phyloP scores from a whole-genome alignment of 208 protist species.

The Trypanosoma platydactyli region DNA sequence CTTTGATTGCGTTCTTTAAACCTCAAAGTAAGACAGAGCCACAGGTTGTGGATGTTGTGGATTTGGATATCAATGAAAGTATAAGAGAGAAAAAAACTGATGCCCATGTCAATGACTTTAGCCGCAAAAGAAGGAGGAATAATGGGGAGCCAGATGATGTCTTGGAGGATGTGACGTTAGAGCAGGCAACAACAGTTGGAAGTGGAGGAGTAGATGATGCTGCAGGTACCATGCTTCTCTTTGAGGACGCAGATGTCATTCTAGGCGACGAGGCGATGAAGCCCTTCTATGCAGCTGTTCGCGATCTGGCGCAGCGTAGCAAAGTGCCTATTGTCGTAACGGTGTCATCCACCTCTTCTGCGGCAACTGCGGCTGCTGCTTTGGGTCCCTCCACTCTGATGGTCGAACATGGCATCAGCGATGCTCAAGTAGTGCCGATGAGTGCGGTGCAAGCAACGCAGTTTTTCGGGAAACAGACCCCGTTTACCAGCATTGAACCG shows the following conservation, averaged over 20 bases:
- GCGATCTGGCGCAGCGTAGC: constrained; percentile 70
- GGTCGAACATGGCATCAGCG: not conserved
- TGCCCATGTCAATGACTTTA: not conserved
- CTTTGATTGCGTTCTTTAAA: constrained; percentile 69
- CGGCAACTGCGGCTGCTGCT: constrained; percentile 7
- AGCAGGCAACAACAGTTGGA: constrained; percentile 6
- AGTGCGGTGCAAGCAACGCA: constrained; percentile 39
- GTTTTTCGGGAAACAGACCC: constrained; percentile 73
- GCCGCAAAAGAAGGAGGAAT: constrained; percentile 5
- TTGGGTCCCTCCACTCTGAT: not conserved
- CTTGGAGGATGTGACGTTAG: not conserved
- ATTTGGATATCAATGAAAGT: not conserved
- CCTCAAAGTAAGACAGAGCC: constrained; percentile 7
- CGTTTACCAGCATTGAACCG: constrained; percentile 55
- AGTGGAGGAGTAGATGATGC: constrained; percentile 5
- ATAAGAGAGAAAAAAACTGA: not conserved
- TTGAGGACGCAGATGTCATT: constrained; percentile 83
- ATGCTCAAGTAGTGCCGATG: constrained; percentile 20
- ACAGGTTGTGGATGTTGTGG: constrained; percentile 9
- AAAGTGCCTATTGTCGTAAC: constrained; percentile 83
- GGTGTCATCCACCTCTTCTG: constrained; percentile 34
- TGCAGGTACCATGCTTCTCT: constrained; percentile 59
- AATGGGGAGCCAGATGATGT: not conserved
- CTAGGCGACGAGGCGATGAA: constrained; percentile 68
- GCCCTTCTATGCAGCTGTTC: constrained; percentile 76